phyloP scores from a whole-genome alignment of 2,329 filamentous ascomycete genomes.

The Monosporascus sp. region DNA sequence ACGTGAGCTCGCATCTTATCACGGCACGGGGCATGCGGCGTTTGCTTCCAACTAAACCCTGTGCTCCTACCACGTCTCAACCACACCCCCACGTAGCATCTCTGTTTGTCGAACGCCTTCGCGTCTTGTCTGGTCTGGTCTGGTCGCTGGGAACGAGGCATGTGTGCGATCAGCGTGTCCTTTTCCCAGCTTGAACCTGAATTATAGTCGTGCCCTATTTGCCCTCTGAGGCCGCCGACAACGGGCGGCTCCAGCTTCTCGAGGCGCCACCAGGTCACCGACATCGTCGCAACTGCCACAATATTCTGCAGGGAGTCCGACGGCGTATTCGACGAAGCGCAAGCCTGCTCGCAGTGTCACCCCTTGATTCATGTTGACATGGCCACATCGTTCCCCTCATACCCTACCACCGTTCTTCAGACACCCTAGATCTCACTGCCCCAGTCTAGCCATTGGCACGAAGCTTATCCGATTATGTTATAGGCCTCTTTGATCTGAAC shows the following conservation, averaged over 20 bases:
- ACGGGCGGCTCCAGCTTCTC: not conserved
- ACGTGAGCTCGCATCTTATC: too few relatives aligned
- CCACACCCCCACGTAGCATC: too few relatives aligned
- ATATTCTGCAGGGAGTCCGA: not conserved
- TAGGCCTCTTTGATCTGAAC: not conserved
- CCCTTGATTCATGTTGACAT: not conserved
- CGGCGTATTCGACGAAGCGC: not conserved
- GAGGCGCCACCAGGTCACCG: not conserved
- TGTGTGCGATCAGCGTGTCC: not conserved
- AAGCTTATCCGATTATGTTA: not conserved
- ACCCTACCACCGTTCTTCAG: not conserved
- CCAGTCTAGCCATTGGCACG: not conserved
- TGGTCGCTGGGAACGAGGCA: not conserved
- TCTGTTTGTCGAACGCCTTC: not conserved
- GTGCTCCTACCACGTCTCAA: too few relatives aligned
- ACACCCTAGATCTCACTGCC: not conserved
- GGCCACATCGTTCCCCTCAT: not conserved
- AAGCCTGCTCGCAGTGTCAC: not conserved
- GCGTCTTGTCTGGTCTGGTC: not conserved
- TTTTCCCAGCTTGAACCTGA: not conserved
- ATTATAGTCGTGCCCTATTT: not conserved
- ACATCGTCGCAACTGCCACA: not conserved
- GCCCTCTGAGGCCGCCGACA: not conserved
- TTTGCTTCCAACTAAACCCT: too few relatives aligned
- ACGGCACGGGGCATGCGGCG: too few relatives aligned